These are phyloP conservation scores for Podospora pseudopauciseta DNA, from an alignment of 495 filamentous ascomycete genomes.

Conservation along the genomic window DNA sequence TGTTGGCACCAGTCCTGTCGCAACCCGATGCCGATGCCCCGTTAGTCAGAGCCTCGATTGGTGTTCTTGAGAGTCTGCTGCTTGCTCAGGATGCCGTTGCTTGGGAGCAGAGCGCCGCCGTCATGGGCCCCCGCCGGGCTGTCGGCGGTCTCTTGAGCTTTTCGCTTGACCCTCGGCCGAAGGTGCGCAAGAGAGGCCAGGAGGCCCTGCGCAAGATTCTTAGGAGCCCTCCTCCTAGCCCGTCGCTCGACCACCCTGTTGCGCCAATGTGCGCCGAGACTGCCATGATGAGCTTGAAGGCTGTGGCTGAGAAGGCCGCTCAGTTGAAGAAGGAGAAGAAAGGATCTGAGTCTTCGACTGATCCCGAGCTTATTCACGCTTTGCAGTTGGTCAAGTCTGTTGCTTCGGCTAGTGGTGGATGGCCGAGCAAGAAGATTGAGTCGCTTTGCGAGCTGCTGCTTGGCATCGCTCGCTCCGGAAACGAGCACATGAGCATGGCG, in stretches of 20 bases:
- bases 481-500: conserved; percentile 91
- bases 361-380: conserved; percentile 83
- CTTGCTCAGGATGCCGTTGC: conserved; percentile 80
- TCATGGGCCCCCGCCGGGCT: conserved; percentile 83
- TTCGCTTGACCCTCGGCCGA: conserved; percentile 83
- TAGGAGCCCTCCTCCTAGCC: conserved; percentile 78
- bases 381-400: conserved; percentile 87
- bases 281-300: conserved; percentile 69
- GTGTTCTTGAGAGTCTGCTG: conserved; percentile 83
- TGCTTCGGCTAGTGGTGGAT: conserved; percentile 79
- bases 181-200: conserved; percentile 91
- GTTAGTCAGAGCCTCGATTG: conserved; percentile 81
- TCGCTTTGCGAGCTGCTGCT: conserved; percentile 82
- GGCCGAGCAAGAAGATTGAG: conserved; percentile 97
- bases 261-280: conserved; percentile 94
- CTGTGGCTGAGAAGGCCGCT: conserved; percentile 58
- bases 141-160: conserved; percentile 81
- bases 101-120: conserved; percentile 79
- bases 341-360: conserved; percentile 55
- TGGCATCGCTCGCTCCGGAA: conserved; percentile 78
- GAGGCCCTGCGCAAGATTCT: conserved; percentile 83
- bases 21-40: conserved; percentile 82
- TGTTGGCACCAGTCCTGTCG: conserved; percentile 77
- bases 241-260: conserved; percentile 86
- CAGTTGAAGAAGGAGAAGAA: conserved; percentile 66